Evolutionary conservation across 208 protist species (phyloP), one percentile per base, ranked within the genome.

Genomic region (Strigomonas culicis): DNA sequence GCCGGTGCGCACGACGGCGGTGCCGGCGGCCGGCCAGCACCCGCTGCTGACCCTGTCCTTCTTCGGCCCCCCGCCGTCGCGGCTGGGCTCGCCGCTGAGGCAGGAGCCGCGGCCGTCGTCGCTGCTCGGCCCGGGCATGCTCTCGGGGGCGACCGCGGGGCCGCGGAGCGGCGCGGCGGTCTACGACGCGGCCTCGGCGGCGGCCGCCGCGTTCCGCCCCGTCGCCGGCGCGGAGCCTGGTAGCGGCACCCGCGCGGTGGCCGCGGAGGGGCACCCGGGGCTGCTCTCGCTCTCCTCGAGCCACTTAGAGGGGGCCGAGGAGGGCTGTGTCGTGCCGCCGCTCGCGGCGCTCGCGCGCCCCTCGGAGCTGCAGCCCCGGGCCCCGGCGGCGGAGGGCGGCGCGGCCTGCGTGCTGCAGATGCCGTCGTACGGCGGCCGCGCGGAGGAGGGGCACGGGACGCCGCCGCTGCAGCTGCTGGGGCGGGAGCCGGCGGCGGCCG

Each of bases 81-180:
- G 34, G 43, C 51, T 44, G 70, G 69, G 28, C 68, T 55, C 17
- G 65, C 61, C 28, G 63, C 11, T 44, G 39, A 4, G 19, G 39
- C 39, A 44, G 11, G 39, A 4, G 39, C 39, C 11, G 8, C 39
- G 39, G 8, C 8, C 39, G 1, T 44, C 39, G 39, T 15, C 8
- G 39, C 8, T 44, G 39, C 8, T 15, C 3, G 13, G 39, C 39
- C 19, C 39, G 13, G 39, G 11, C 39, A 2, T 44, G 39, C 39
- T 19, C 11, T 44, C 39, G 8, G 39, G 39, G 39, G 8, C 8
- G 11, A 15, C 8, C 39, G 8, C 39, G 1, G 39, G 39, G 11
- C 19, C 39, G 8, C 11, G 39, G 1, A 44, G 39, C 39, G 13
- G 39, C 1, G 8, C 8, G 1, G 39, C 11, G 11, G 19, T 4